Base-by-base conservation (phyloP, 1,284 basidiomycete genomes). In the Sphagnurus paluster region DNA sequence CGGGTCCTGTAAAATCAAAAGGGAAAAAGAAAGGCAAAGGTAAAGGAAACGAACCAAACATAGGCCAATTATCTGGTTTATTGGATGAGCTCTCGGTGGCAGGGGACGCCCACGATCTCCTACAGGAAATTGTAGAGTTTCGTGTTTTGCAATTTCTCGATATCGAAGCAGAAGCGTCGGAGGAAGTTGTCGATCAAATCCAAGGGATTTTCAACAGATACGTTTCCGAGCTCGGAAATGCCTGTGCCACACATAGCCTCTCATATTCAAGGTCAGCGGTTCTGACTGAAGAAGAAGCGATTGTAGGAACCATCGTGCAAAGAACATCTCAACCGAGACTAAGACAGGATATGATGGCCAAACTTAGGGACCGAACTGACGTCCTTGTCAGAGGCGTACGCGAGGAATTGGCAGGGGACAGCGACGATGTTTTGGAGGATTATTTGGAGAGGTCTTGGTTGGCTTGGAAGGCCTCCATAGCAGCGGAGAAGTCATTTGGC, bases 231-330 rank as follows among this genome's bases (percentile, higher is more conserved):
- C 59, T 85, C 34, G 71, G 69, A 33, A 63, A 60, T 5, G 76
- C 80, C 17, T 82, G 80, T 49, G 61, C 66, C 19, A 63, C 69
- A 10, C 66, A 77, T 56, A 73, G 74, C 2, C 62, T 84, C 2
- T 77, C 75, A 11, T 66, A 66, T 30, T 53, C 60, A 6, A 69
- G 66, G 24, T 60, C 60, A 3, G 66, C 70, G 0, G 67, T 72
- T 53, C 63, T 85, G 3, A 75, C 76, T 4, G 81, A 87, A 56
- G 81, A 77, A 54, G 82, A 86, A 59, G 80, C 72, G 0, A 62
- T 82, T 4, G 62, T 84, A 16, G 82, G 83, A 1, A 83, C 82
- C 0, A 84, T 85, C 46, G 68, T 77, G 0, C 78, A 78, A 21
- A 80, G 81, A 49, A 77, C 70, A 7, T 75, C 79, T 0, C 78